Conservation (phyloP, 768 basidiomycete species). For the Gymnopilus junonius region DNA sequence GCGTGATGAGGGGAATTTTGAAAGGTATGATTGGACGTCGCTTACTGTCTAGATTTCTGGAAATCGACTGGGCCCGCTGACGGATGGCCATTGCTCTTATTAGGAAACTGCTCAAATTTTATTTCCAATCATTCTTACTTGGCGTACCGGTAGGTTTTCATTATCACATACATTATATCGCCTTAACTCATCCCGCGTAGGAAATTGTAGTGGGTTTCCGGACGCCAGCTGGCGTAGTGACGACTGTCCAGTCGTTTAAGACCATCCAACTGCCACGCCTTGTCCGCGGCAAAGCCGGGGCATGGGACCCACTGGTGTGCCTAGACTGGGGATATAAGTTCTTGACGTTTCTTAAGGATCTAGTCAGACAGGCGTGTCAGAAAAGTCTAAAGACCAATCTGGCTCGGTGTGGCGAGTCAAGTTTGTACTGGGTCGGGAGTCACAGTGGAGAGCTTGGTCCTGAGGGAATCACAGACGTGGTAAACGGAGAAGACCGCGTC, state of each 20-base stretch:
- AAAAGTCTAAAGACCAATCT: slow-evolving; percentile 19
- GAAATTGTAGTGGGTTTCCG: slow-evolving; percentile 92
- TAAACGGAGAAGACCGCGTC: slow-evolving; percentile 69
- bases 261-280: slow-evolving; percentile 81
- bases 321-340: slow-evolving; percentile 75
- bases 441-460: slow-evolving; percentile 51
- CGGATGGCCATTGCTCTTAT: slow-evolving; percentile 8
- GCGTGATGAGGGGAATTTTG: slow-evolving; percentile 77
- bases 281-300: slow-evolving; percentile 72
- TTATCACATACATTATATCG: slow-evolving; percentile 7
- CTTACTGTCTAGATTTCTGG: slow-evolving; percentile 9
- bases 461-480: slow-evolving; percentile 58
- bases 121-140: slow-evolving; percentile 89
- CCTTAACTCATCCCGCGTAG: slow-evolving; percentile 39
- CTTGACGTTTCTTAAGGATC: slow-evolving; percentile 55
- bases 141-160: slow-evolving; percentile 76
- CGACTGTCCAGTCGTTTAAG: slow-evolving; percentile 70
- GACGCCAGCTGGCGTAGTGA: slow-evolving; percentile 71
- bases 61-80: background rate
- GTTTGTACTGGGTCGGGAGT: slow-evolving; percentile 62
- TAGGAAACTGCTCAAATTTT: slow-evolving; percentile 93
- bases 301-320: slow-evolving; percentile 76
- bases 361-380: slow-evolving; percentile 28
- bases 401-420: slow-evolving; percentile 69
- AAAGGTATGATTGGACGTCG: slow-evolving; percentile 55